Base-by-base conservation (phyloP, 2,329 filamentous ascomycete species). In the Metarhizium brunneum region DNA sequence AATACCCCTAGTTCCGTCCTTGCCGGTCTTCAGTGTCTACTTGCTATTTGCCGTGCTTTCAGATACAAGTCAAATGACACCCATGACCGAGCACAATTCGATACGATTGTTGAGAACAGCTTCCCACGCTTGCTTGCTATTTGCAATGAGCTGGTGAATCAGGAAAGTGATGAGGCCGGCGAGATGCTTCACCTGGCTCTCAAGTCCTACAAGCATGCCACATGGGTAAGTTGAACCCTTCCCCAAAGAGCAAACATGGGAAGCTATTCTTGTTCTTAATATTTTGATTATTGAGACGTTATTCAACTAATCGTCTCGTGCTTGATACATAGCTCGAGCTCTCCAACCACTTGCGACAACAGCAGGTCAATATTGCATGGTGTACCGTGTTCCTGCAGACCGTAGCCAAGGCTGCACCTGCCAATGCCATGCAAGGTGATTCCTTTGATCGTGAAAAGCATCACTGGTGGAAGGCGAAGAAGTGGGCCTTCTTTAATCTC, bases 381-480 rank as follows among this genome's bases (percentile, higher is more conserved):
- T 97, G 92, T 72, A 92, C 92, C 29, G 82, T 99, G 58, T 97
- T 99, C 76, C 77, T 99, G 62, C 86, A 88, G 58, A 90, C 95
- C 53, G 88, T 97, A 40, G 86, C 87, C 62, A 97, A 97, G 73
- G 76, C 86, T 25, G 85, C 89, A 40, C 94, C 94, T 4, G 80
- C 87, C 55, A 84, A 80, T 63, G 87, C 92, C 40, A 85, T 97
- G 81, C 90, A 95, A 58, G 89, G 89, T 58, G 90, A 85, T 57
- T 75, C 87, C 53, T 85, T 90, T 57, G 92, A 97, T 67, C 84
- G 94, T 56, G 94, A 97, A 72, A 83, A 87, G 65, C 92, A 96
- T 69, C 91, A 96, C 71, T 99, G 94, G 92, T 99, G 92, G 92
- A 99, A 97, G 78, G 89, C 92, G 60, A 97, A 97, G 85, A 99